phyloP scores from a whole-genome alignment of 352 stramenopile genomes.

The Discostella stelligera region DNA sequence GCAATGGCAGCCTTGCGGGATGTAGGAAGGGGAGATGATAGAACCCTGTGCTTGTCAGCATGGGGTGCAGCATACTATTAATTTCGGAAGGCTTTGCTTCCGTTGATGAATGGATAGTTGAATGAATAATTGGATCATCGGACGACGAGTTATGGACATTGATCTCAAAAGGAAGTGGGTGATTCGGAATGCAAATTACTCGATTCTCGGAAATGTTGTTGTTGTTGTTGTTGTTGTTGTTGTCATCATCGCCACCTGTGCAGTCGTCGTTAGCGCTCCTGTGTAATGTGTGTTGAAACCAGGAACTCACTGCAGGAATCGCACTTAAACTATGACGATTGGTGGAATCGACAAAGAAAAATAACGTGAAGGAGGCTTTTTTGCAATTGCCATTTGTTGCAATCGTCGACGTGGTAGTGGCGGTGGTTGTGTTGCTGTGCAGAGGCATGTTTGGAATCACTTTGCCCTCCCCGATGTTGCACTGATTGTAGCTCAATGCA shows the following conservation, averaged over 20 bases:
- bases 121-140: not conserved
- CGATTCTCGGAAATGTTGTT: constrained; percentile 12
- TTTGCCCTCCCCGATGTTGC: not conserved
- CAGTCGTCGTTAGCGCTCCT: not conserved
- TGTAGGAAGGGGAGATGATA: constrained; percentile 42
- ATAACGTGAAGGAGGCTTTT: constrained; percentile 31
- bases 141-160: not conserved
- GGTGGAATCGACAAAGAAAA: constrained; percentile 46
- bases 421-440: not conserved
- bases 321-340: constrained; percentile 42
- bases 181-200: constrained; percentile 47
- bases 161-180: constrained; percentile 15
- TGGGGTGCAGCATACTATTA: constrained; percentile 2
- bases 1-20: constrained; percentile 16
- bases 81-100: not conserved
- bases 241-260: not conserved
- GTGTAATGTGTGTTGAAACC: constrained; percentile 32
- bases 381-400: not conserved
- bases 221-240: not conserved
- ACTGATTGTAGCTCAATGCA: too few relatives aligned
- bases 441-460: constrained; percentile 7
- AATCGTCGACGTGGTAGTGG: not conserved
- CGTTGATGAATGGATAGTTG: constrained; percentile 7
- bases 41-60: constrained; percentile 29
- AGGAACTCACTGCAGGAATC: constrained; percentile 41